Evolutionary conservation across 495 filamentous ascomycete species (phyloP).

Genomic region (Aspergillus nanangensis): DNA sequence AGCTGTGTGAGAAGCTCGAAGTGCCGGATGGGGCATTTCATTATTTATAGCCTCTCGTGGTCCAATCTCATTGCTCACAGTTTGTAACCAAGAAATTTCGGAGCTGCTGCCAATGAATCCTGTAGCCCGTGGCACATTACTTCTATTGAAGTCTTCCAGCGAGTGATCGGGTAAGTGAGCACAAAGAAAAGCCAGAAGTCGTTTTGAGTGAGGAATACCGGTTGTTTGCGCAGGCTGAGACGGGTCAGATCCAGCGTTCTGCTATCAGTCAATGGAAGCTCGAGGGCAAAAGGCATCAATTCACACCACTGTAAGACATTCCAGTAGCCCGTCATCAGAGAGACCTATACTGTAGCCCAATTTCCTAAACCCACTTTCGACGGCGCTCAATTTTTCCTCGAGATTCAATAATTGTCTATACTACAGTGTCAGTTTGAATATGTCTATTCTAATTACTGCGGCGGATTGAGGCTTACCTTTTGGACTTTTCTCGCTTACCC

Average conservation of each 20-base stretch:
- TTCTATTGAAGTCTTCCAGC: constrained; percentile 55
- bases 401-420: constrained; percentile 45
- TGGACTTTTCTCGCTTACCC: constrained; percentile 54
- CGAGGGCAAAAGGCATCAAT: neutral
- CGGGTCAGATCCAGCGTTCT: too few species aligned
- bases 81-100: constrained; percentile 55
- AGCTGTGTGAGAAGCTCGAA: constrained; percentile 21
- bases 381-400: constrained; percentile 43
- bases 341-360: constrained; percentile 34
- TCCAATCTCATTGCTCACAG: constrained; percentile 32
- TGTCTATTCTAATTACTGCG: neutral
- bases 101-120: constrained; percentile 60
- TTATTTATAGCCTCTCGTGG: constrained; percentile 17
- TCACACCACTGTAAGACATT: constrained; percentile 28
- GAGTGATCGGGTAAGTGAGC: constrained; percentile 49
- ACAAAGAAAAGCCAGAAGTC: neutral
- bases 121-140: constrained; percentile 39
- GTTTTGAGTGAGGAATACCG: neutral
- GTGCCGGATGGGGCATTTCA: constrained; percentile 21
- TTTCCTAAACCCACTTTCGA: constrained; percentile 40
- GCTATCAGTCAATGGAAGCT: constrained; percentile 1
- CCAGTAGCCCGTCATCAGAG: constrained; percentile 37
- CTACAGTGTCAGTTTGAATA: neutral
- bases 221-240: too few species aligned
- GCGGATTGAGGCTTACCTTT: constrained; percentile 32